phyloP scores from a whole-genome alignment of 768 basidiomycete genomes.

The Tremella fuciformis region DNA sequence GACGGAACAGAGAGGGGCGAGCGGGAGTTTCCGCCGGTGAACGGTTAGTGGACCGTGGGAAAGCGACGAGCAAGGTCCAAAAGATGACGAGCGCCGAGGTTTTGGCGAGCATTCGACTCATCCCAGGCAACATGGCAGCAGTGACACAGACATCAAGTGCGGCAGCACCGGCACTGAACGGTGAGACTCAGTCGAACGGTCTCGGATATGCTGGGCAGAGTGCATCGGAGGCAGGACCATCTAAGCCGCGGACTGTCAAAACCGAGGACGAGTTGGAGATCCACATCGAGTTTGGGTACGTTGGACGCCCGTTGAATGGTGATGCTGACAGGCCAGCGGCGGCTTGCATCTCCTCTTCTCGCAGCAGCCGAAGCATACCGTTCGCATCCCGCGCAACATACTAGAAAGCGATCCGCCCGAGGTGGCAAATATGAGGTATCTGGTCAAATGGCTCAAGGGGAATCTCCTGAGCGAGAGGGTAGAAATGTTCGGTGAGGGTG shows the following conservation, averaged over 20 bases:
- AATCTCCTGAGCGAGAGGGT: slow-evolving; percentile 76
- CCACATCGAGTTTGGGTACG: slow-evolving; percentile 49
- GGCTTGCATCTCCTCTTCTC: slow-evolving; percentile 50
- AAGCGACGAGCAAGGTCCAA: too few species aligned
- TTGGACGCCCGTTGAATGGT: not conserved
- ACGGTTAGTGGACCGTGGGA: too few species aligned
- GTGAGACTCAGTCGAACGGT: not conserved
- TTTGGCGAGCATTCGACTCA: not conserved
- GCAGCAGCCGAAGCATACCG: slow-evolving; percentile 41
- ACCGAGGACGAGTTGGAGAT: slow-evolving; percentile 42
- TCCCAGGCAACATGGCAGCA: not conserved
- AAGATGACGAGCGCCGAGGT: too few species aligned
- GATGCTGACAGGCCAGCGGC: slow-evolving; percentile 25
- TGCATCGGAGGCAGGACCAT: slow-evolving; percentile 1
- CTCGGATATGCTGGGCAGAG: not conserved
- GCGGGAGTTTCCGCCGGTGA: not conserved
- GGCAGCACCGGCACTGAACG: not conserved
- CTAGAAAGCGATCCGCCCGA: slow-evolving; percentile 15
- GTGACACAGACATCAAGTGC: not conserved
- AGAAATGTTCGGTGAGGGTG: slow-evolving; percentile 84
- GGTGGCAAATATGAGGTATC: slow-evolving; percentile 66
- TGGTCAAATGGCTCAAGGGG: slow-evolving; percentile 74
- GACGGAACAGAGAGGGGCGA: slow-evolving; percentile 1
- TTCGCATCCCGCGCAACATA: slow-evolving; percentile 33
- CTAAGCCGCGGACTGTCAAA: not conserved